Evolutionary conservation across 331 rosid genomes (phyloP), one percentile per base, ranked within the genome.

Genomic region (Stylosanthes scabra): DNA sequence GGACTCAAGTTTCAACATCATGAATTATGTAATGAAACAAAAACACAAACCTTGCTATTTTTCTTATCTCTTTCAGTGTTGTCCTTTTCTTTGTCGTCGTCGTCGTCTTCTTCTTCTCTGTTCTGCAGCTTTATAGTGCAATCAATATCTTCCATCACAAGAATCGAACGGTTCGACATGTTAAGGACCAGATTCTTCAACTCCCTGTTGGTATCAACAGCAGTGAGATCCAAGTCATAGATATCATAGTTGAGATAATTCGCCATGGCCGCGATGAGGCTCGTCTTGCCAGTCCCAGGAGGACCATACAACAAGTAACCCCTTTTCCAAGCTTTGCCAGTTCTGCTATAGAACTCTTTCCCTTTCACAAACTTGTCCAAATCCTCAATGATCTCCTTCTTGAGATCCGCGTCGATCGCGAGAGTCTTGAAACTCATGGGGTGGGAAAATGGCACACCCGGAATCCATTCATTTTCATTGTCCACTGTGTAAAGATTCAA

Each of bases 251-350:
- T 64, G 4, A 74, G 66, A 31, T 74, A 34, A 65, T 74, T 74
- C 3, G 79, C 47, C 66, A 74, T 74, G 45, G 79, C 72, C 27
- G 79, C 79, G 10, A 74, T 74, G n/a, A 74, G 41, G 39, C 66
- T 64, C 2, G 79, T 54, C 12, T 74, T 74, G 5, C 79, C 79
- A 1, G 79, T 74, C 0, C 79, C 79, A 8, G 79, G 72, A 52
- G 79, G 72, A 8, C 79, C 79, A 59, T 74, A 74, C 14, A 74
- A 29, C 54, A 73, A 39, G 46, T 73, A 73, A 40, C 78, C 78
- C 0, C 78, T 46, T 50, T 73, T 73, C 62, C 71, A 74, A 8
- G 79, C 79, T 31, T 65, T 74, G n/a, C 79, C 79, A 27, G 60
- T 29, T 65, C 49, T 63, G 11, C 11, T 28, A 11, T 74, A 64